Evolutionary conservation across 1,139 yeast genomes (phyloP).

Genomic region (Debaryomyces psychrophilus): DNA sequence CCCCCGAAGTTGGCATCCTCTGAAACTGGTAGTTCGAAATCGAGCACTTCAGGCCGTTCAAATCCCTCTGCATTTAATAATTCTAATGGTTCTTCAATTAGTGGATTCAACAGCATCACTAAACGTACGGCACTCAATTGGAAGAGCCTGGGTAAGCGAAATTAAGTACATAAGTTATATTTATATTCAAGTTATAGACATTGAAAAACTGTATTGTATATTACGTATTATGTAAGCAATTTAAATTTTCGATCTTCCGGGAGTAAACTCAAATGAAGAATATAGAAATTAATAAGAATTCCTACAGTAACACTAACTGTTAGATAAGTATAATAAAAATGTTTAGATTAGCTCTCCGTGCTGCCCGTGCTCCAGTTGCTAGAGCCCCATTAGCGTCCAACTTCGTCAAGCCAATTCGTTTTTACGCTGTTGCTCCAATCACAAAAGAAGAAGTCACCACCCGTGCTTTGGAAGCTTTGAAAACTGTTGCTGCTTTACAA

Average conservation of each 20-base stretch:
- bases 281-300: neutral
- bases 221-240: conserved; percentile 2
- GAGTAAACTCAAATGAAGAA: neutral
- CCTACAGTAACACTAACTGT: neutral
- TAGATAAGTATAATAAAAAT: conserved; percentile 20
- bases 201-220: neutral
- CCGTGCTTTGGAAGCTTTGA: conserved; percentile 54
- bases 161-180: conserved; percentile 3
- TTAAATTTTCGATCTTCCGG: conserved; percentile 5
- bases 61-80: conserved; percentile 29
- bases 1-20: conserved; percentile 6
- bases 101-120: conserved; percentile 22
- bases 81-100: conserved; percentile 13
- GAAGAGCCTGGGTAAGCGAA: conserved; percentile 32
- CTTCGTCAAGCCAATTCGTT: conserved; percentile 41
- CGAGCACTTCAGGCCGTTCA: conserved; percentile 34
- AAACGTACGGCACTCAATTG: conserved; percentile 54
- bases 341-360: conserved; percentile 47
- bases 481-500: conserved; percentile 54
- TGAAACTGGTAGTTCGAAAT: conserved; percentile 2
- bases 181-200: neutral
- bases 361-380: conserved; percentile 38
- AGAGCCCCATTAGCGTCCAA: conserved; percentile 31
- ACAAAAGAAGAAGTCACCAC: conserved; percentile 50
- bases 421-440: conserved; percentile 52